These are phyloP conservation scores for Cercophora sp. DNA, from an alignment of 495 filamentous ascomycete genomes.

Conservation along the genomic window DNA sequence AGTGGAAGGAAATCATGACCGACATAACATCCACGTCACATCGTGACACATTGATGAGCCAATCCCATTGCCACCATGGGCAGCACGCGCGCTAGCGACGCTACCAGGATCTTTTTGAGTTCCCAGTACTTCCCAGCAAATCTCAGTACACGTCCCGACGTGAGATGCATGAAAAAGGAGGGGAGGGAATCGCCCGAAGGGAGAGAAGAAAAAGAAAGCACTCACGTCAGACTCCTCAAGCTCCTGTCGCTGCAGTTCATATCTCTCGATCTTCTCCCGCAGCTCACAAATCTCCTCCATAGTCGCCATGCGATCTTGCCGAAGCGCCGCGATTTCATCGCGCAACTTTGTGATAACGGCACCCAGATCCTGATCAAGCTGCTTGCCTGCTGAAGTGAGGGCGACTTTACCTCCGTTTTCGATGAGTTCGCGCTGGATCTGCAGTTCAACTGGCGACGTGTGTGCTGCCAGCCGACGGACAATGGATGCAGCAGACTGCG, in stretches of 20 bases:
- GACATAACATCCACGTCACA: neutral
- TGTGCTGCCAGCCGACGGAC: neutral
- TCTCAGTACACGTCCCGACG: too few species aligned
- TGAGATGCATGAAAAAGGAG: too few species aligned
- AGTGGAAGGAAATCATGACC: neutral
- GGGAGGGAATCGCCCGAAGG: neutral
- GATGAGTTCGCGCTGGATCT: conserved; percentile 1
- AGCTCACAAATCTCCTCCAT: neutral
- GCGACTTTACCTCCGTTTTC: neutral
- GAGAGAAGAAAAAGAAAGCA: neutral
- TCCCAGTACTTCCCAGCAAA: neutral
- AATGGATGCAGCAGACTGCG: conserved; percentile 19
- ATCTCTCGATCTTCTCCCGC: neutral
- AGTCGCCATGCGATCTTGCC: neutral
- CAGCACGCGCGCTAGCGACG: neutral
- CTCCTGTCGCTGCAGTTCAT: neutral
- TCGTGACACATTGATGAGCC: neutral
- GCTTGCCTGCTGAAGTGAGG: conserved; percentile 3
- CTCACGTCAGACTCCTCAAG: neutral
- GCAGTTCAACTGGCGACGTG: neutral
- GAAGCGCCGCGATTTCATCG: neutral
- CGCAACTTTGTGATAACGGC: neutral
- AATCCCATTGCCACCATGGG: neutral
- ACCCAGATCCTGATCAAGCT: conserved; percentile 7
- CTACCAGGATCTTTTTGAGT: neutral